Percentiles rank a stretch among this genome's conserved stretches.
phyloP scores from a whole-genome alignment of 2,329 filamentous ascomycete species.

The Neopestalotiopsis clavispora region DNA sequence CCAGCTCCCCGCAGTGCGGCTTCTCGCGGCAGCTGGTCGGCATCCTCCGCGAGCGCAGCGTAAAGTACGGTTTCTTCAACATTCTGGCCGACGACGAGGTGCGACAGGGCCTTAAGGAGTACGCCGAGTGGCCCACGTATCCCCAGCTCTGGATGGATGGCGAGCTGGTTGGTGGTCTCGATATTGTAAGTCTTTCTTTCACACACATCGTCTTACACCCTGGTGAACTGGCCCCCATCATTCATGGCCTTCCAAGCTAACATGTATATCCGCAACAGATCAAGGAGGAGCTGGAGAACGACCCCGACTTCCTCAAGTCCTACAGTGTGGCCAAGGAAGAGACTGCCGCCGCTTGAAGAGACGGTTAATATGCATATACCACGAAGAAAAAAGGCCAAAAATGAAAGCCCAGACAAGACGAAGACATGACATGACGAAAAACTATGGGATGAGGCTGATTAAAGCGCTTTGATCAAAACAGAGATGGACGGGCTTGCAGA shows the following conservation, averaged over 20 bases:
- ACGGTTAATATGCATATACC: neutral
- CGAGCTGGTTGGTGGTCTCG: constrained; percentile 88
- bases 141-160: constrained; percentile 93
- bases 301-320: constrained; percentile 80
- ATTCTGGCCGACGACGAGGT: constrained; percentile 98
- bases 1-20: constrained; percentile 84
- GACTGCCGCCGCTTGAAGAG: constrained; percentile 39
- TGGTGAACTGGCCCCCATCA: neutral
- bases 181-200: constrained; percentile 76
- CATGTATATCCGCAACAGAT: constrained; percentile 59
- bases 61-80: constrained; percentile 99
- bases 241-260: neutral
- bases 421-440: constrained; percentile 1
- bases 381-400: neutral
- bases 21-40: constrained; percentile 91
- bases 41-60: constrained; percentile 83
- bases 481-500: neutral
- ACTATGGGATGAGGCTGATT: neutral
- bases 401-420: neutral
- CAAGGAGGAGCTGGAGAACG: constrained; percentile 88
- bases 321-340: constrained; percentile 62
- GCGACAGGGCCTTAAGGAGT: constrained; percentile 93
- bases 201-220: neutral
- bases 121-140: constrained; percentile 97
- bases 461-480: neutral